A percentile compares a stretch with the other conserved stretches of the same genome.
phyloP scores from a whole-genome alignment of 345 rosid species.

The Lagerstroemia speciosa region DNA sequence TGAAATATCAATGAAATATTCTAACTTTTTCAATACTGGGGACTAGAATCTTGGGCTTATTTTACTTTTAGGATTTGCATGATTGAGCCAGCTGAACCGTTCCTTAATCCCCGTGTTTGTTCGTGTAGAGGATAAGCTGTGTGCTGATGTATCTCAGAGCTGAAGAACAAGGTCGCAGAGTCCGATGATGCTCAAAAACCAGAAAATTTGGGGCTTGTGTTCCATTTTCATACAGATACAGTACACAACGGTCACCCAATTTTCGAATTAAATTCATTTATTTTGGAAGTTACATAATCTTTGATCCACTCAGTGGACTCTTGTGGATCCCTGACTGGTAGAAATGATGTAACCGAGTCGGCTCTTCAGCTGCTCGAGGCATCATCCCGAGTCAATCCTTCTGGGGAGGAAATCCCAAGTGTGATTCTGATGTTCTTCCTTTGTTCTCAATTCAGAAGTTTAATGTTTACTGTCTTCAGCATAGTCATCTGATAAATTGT shows the following conservation, averaged over 20 bases:
- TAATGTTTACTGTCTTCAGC: slow-evolving; percentile 11
- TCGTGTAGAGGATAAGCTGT: slow-evolving; percentile 63
- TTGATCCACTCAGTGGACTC: neutral
- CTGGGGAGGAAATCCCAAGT: slow-evolving; percentile 29
- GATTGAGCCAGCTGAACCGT: neutral
- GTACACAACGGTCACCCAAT: neutral
- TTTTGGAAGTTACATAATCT: neutral
- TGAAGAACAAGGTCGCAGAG: slow-evolving; percentile 55
- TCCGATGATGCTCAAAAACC: slow-evolving; percentile 3
- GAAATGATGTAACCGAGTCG: slow-evolving; percentile 79
- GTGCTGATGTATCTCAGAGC: slow-evolving; percentile 58
- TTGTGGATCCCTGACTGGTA: slow-evolving; percentile 48
- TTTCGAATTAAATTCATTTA: neutral
- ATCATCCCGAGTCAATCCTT: slow-evolving; percentile 26
- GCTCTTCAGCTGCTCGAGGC: slow-evolving; percentile 78
- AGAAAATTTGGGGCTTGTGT: neutral
- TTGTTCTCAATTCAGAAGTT: neutral
- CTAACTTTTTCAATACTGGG: neutral
- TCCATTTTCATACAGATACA: neutral
- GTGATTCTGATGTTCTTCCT: neutral
- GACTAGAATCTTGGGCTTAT: neutral
- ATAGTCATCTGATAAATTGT: neutral
- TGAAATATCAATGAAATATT: neutral
- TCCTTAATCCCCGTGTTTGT: slow-evolving; percentile 1
- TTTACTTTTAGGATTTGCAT: neutral